Evolutionary conservation across 768 basidiomycete genomes (phyloP).

Genomic region (Lyophyllum semitale): DNA sequence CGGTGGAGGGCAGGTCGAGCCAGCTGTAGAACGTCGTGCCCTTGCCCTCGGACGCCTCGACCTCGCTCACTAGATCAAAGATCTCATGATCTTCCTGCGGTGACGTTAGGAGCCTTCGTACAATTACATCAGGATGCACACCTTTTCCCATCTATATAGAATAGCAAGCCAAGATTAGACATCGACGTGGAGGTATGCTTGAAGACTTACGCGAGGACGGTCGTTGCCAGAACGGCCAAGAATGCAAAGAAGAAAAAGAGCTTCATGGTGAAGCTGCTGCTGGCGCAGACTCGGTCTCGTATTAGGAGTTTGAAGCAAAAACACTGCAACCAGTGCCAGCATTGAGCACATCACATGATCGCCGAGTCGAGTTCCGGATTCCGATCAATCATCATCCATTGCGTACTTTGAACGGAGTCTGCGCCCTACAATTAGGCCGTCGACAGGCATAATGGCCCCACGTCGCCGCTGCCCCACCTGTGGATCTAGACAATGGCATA

Average conservation of each 20-base stretch:
- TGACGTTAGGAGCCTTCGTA: neutral
- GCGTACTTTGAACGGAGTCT: too few species aligned
- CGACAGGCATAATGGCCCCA: constrained; percentile 47
- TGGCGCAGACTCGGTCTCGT: neutral
- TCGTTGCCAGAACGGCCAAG: constrained; percentile 53
- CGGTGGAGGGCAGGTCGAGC: constrained; percentile 78
- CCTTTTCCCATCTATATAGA: constrained; percentile 70
- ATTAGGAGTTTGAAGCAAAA: too few species aligned
- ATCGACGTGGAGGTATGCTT: neutral
- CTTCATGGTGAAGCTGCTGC: constrained; percentile 46
- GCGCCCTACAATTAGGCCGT: too few species aligned
- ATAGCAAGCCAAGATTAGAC: constrained; percentile 3
- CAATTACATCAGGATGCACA: constrained; percentile 21
- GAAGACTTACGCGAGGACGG: constrained; percentile 59
- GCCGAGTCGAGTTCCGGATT: neutral
- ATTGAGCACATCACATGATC: constrained; percentile 7
- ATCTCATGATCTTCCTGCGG: constrained; percentile 91
- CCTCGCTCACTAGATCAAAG: constrained; percentile 84
- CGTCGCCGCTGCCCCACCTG: constrained; percentile 74
- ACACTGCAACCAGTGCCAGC: too few species aligned
- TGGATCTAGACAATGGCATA: constrained; percentile 86
- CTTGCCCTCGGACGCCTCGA: constrained; percentile 87
- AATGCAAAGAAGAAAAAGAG: constrained; percentile 44
- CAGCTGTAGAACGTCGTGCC: constrained; percentile 96
- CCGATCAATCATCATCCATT: constrained; percentile 8